phyloP scores from a whole-genome alignment of 352 stramenopile genomes.

The Peronosclerospora sorghi region DNA sequence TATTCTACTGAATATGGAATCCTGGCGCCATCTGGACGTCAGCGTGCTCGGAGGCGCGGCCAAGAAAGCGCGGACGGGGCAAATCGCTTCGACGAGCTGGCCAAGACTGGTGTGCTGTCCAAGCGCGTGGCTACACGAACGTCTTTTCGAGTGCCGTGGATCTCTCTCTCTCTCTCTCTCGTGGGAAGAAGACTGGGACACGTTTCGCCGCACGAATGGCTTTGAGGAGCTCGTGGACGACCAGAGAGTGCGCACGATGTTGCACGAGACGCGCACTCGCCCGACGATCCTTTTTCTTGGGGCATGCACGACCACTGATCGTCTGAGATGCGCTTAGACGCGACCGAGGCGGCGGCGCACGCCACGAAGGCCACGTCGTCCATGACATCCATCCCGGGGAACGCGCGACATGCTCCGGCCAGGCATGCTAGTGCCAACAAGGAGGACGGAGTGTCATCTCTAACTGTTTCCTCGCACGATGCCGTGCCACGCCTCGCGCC shows the following conservation, averaged over 20 bases:
- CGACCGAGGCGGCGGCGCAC: conserved; percentile 41
- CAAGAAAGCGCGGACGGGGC: conserved; percentile 33
- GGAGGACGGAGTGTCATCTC: not conserved
- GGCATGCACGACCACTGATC: conserved; percentile 64
- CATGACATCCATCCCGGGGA: conserved; percentile 5
- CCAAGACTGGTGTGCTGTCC: conserved; percentile 39
- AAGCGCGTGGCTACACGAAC: conserved; percentile 59
- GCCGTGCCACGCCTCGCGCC: no score
- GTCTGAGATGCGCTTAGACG: conserved; percentile 61
- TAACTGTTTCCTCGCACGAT: no score
- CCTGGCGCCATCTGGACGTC: conserved; percentile 52
- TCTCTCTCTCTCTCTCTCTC: conserved; percentile 33
- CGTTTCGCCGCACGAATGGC: conserved; percentile 46
- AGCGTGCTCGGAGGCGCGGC: conserved; percentile 43
- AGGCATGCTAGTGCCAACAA: conserved; percentile 3
- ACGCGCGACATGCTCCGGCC: no score
- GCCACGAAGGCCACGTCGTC: conserved; percentile 5
- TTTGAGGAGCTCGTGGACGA: conserved; percentile 67
- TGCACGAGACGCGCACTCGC: conserved; percentile 35
- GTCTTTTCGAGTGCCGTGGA: conserved; percentile 63
- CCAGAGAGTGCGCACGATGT: conserved; percentile 50
- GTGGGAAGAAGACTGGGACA: conserved; percentile 65
- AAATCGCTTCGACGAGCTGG: conserved; percentile 48
- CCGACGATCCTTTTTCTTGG: conserved; percentile 56
- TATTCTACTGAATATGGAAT: conserved; percentile 69